Evolutionary conservation across 495 filamentous ascomycete genomes (phyloP).

Genomic region (Polyplosphaeria fusca): DNA sequence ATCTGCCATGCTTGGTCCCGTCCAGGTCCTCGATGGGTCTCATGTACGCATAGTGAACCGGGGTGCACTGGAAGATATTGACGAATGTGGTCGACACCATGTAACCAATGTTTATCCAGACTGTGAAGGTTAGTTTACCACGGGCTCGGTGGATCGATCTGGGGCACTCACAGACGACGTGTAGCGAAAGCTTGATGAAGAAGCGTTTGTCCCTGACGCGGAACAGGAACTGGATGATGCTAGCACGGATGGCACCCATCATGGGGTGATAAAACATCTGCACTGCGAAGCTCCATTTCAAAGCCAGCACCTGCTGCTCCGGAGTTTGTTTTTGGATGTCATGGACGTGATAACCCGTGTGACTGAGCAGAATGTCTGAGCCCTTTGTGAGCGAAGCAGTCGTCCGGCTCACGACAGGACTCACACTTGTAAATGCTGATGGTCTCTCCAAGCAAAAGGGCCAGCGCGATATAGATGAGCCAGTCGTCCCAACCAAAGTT

Average conservation of each 20-base stretch:
- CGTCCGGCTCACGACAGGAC: background rate
- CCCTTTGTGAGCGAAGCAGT: background rate
- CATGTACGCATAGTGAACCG: conserved; percentile 40
- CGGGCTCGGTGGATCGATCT: background rate
- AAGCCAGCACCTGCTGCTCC: conserved; percentile 7
- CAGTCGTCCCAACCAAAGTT: conserved; percentile 29
- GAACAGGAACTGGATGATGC: conserved; percentile 52
- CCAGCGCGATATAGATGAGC: conserved; percentile 17
- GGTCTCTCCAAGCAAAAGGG: conserved; percentile 21
- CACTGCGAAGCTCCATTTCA: conserved; percentile 47
- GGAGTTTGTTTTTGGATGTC: conserved; percentile 21
- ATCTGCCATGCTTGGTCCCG: conserved; percentile 41
- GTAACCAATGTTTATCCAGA: conserved; percentile 50
- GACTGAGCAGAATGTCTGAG: conserved; percentile 12
- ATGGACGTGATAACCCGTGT: conserved; percentile 28
- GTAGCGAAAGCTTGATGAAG: conserved; percentile 44
- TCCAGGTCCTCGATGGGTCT: conserved; percentile 29
- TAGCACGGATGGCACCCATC: conserved; percentile 58
- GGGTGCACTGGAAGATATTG: conserved; percentile 57
- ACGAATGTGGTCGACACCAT: conserved; percentile 56
- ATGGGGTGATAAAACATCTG: conserved; percentile 65
- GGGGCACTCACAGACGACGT: conserved; percentile 33
- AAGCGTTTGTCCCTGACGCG: conserved; percentile 45
- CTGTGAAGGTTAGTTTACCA: background rate
- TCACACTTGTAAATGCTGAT: conserved; percentile 21